Percentiles rank a stretch among this genome's conserved stretches.
phyloP scores from a whole-genome alignment of 73 alveolate species.

The Tetrahymena malaccensis region DNA sequence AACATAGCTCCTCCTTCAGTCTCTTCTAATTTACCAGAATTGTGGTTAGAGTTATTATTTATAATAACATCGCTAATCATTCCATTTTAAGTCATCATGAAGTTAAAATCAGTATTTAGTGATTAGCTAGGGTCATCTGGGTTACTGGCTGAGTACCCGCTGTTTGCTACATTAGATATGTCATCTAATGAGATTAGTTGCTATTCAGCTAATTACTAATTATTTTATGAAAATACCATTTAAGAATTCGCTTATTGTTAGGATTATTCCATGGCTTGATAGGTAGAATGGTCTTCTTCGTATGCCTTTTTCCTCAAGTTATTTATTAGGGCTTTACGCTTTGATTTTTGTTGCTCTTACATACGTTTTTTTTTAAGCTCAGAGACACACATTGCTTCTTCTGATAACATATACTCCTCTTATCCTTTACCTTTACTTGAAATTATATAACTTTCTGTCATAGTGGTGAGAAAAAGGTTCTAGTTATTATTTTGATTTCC shows the following conservation, averaged over 20 bases:
- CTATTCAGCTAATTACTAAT: not conserved
- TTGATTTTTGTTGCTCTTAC: not conserved
- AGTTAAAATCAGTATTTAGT: not conserved
- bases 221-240: not conserved
- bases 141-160: not conserved
- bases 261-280: not conserved
- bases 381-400: not conserved
- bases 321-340: not conserved
- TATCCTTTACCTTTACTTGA: not conserved
- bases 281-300: not conserved
- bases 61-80: not conserved
- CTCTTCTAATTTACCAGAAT: not conserved
- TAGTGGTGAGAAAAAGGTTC: not conserved
- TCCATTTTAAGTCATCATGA: not conserved
- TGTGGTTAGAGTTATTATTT: not conserved
- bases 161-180: not conserved
- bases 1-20: not conserved
- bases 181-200: not conserved
- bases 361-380: not conserved
- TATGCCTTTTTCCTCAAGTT: not conserved
- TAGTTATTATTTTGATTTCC: not conserved
- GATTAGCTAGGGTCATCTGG: not conserved
- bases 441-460: not conserved
- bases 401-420: not conserved
- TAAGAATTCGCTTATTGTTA: not conserved